Conservation (phyloP, 202 grass and related monocot species). For the Tripidium arundinaceum region DNA sequence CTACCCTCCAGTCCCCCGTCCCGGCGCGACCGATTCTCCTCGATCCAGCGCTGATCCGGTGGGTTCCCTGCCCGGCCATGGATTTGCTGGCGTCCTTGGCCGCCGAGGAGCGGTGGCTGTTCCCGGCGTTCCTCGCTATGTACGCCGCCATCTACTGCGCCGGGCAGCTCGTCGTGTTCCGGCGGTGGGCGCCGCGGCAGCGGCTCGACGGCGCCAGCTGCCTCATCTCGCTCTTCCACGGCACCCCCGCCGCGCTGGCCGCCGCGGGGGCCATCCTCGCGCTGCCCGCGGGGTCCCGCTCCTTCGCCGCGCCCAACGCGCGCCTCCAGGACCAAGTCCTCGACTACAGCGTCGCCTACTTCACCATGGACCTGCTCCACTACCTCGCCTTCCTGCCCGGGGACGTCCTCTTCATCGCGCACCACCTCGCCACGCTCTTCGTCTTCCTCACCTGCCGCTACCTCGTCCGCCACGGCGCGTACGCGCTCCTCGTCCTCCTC, state of each 20-base stretch:
- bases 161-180: conserved; percentile 54
- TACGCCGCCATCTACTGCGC: conserved; percentile 60
- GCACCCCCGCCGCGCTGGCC: conserved; percentile 58
- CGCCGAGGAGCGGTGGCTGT: conserved; percentile 40
- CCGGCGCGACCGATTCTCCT: neutral
- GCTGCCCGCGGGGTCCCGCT: conserved; percentile 26
- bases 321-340: conserved; percentile 63
- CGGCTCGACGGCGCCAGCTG: conserved; percentile 77
- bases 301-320: conserved; percentile 64
- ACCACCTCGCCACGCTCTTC: conserved; percentile 92
- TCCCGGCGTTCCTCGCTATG: conserved; percentile 53
- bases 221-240: conserved; percentile 85
- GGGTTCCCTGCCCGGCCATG: conserved; percentile 24
- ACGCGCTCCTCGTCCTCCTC: conserved; percentile 76
- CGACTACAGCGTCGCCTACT: conserved; percentile 92
- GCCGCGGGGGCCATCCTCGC: conserved; percentile 41
- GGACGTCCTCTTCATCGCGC: conserved; percentile 84
- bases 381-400: conserved; percentile 77
- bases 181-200: conserved; percentile 52
- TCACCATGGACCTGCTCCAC: conserved; percentile 86
- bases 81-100: conserved; percentile 18
- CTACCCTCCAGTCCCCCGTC: neutral
- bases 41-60: neutral
- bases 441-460: conserved; percentile 93
- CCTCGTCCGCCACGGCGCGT: conserved; percentile 70